These are phyloP conservation scores for Hortaea werneckii DNA, from an alignment of 2,329 filamentous ascomycete genomes.

Conservation along the genomic window DNA sequence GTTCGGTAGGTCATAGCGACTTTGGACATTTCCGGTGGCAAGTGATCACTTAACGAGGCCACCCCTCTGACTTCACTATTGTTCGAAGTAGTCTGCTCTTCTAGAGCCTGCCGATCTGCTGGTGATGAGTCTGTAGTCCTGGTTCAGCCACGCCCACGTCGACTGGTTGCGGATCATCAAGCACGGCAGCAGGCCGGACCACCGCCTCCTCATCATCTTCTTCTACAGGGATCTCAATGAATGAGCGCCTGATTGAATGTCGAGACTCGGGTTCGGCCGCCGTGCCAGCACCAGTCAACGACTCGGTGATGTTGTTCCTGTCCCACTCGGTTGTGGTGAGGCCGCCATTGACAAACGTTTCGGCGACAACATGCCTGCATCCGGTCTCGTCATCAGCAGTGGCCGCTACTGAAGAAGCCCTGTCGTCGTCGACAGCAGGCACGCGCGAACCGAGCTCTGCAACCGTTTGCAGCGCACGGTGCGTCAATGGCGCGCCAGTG, in stretches of 20 bases:
- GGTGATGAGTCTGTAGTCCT: not conserved
- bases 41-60: conserved; percentile 43
- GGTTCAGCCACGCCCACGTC: not conserved
- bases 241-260: not conserved
- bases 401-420: conserved; percentile 39
- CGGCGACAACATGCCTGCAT: not conserved
- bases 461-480: not conserved
- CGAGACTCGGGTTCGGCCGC: not conserved
- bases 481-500: too few species aligned
- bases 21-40: conserved; percentile 63
- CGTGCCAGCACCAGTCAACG: too few species aligned
- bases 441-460: conserved; percentile 13
- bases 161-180: conserved; percentile 1
- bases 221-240: conserved; percentile 9
- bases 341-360: not conserved
- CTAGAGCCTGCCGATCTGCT: not conserved
- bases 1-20: conserved; percentile 77
- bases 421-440: conserved; percentile 28
- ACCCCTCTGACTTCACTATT: not conserved
- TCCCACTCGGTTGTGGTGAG: too few species aligned
- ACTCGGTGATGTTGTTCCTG: too few species aligned
- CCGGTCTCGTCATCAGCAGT: conserved; percentile 47
- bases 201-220: conserved; percentile 15
- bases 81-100: conserved; percentile 1
- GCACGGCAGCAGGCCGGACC: conserved; percentile 3